Percentiles rank a stretch among this genome's conserved stretches.
Conservation (phyloP, 441 rosid genomes). For the Geranium incanum region DNA sequence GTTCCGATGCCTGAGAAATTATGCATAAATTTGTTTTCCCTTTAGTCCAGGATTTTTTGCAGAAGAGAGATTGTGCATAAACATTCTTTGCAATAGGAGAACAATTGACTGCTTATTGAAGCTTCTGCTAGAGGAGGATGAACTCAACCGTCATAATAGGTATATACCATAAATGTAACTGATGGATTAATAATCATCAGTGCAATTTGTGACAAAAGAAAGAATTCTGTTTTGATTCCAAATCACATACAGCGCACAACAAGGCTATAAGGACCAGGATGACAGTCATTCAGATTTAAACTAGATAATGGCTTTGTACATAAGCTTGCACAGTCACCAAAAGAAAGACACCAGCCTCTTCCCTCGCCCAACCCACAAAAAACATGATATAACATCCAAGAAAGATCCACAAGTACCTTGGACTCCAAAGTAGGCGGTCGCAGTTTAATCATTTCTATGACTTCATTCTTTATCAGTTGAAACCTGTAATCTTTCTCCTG, state of each 20-base stretch:
- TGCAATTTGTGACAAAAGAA: not conserved
- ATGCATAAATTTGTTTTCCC: too few relatives aligned
- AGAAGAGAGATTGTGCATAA: not conserved
- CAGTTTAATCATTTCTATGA: constrained; percentile 67
- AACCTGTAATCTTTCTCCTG: constrained; percentile 81
- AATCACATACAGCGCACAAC: not conserved
- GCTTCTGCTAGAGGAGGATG: not conserved
- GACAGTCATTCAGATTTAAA: not conserved
- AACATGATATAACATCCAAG: not conserved
- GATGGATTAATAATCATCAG: not conserved
- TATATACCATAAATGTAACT: not conserved
- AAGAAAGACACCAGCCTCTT: too few relatives aligned
- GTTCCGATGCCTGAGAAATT: constrained; percentile 42
- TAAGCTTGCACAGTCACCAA: too few relatives aligned
- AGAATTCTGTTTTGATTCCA: not conserved
- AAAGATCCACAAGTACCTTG: constrained; percentile 36
- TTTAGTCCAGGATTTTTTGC: too few relatives aligned
- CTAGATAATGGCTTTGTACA: too few relatives aligned
- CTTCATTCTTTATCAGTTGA: constrained; percentile 77
- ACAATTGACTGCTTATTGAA: not conserved
- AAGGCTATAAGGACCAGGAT: not conserved
- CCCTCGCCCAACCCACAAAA: too few relatives aligned
- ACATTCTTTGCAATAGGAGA: not conserved
- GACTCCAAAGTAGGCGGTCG: constrained; percentile 43
- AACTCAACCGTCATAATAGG: not conserved